phyloP scores from a whole-genome alignment of 2,329 filamentous ascomycete genomes.

The Penicillium brasilianum region DNA sequence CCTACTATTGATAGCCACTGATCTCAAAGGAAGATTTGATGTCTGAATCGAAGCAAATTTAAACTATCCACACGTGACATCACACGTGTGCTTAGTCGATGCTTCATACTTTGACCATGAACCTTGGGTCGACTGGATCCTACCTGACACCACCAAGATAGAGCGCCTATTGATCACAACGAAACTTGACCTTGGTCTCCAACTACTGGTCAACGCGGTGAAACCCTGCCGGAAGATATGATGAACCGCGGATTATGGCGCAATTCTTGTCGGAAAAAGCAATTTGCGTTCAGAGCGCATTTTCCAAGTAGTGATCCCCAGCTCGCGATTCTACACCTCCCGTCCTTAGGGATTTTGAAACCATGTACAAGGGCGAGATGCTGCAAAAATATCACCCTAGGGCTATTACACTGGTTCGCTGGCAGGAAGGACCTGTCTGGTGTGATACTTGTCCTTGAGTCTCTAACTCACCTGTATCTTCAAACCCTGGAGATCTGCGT shows the following conservation, averaged over 20 bases:
- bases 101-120: not conserved
- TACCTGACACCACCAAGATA: not conserved
- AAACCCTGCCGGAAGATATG: not conserved
- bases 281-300: not conserved
- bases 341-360: not conserved
- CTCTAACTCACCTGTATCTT: not conserved
- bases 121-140: not conserved
- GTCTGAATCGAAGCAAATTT: not conserved
- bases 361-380: not conserved
- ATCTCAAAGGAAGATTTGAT: not conserved
- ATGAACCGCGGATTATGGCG: not conserved
- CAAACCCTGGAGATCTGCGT: not conserved
- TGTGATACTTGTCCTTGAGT: not conserved
- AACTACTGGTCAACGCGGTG: not conserved
- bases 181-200: not conserved
- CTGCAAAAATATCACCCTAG: not conserved
- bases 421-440: not conserved
- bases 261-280: not conserved
- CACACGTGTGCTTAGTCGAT: not conserved
- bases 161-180: not conserved
- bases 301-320: not conserved
- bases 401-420: not conserved
- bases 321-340: not conserved
- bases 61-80: not conserved
- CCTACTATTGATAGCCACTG: not conserved